Conservation (phyloP, 2,329 filamentous ascomycete species). For the Claviceps sp. region DNA sequence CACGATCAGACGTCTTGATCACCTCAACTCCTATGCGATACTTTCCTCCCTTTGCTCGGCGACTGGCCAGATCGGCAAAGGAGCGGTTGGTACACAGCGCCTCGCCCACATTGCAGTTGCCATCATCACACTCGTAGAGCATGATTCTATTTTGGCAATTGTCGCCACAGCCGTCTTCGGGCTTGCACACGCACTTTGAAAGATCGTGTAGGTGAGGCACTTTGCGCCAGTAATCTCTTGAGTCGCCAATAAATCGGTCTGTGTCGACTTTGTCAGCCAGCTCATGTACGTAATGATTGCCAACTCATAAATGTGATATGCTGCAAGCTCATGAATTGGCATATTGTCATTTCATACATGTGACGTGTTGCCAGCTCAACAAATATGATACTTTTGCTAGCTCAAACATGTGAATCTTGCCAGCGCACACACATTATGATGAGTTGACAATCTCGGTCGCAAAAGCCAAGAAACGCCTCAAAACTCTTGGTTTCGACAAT, state of each 20-base stretch:
- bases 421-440: too few species aligned
- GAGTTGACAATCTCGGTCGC: not conserved
- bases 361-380: too few species aligned
- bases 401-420: too few species aligned
- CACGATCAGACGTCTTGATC: slow-evolving; percentile 76
- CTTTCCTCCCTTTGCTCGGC: slow-evolving; percentile 65
- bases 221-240: slow-evolving; percentile 68
- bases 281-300: not conserved
- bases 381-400: too few species aligned
- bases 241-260: slow-evolving; percentile 88
- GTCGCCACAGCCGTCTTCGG: slow-evolving; percentile 72
- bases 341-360: too few species aligned
- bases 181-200: slow-evolving; percentile 64
- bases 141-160: slow-evolving; percentile 91
- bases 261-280: not conserved
- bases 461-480: not conserved
- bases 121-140: slow-evolving; percentile 90
- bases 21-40: slow-evolving; percentile 93
- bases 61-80: slow-evolving; percentile 66
- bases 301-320: too few species aligned
- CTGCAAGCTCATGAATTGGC: too few species aligned
- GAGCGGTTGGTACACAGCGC: slow-evolving; percentile 71
- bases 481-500: not conserved
- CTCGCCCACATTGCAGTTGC: slow-evolving; percentile 72
- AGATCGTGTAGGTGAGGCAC: slow-evolving; percentile 59